Percentiles rank a stretch among this genome's conserved stretches.
These are phyloP conservation scores for Rosa chinensis DNA, from an alignment of 306 rosid species.

Conservation along the genomic window DNA sequence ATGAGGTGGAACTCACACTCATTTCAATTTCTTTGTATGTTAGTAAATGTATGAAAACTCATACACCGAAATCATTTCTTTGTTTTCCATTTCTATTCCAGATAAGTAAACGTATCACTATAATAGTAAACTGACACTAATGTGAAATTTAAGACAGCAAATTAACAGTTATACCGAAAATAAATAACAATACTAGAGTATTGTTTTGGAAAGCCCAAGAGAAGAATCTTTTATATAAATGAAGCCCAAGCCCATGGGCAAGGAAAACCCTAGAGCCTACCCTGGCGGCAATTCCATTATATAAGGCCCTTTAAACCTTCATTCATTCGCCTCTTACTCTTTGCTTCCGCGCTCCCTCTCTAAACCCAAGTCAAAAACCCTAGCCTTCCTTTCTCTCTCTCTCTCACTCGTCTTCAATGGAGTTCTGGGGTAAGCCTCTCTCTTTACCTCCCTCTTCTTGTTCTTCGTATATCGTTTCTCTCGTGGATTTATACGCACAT, in stretches of 20 bases:
- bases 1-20: too few species aligned
- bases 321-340: background rate
- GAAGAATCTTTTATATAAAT: background rate
- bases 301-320: slow-evolving; percentile 24
- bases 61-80: too few species aligned
- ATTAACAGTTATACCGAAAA: too few species aligned
- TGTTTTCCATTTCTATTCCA: too few species aligned
- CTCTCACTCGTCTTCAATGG: slow-evolving; percentile 46
- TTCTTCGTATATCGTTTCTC: background rate
- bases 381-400: slow-evolving; percentile 13
- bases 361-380: slow-evolving; percentile 28
- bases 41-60: too few species aligned
- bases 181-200: too few species aligned
- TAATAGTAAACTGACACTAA: too few species aligned
- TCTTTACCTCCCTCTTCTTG: background rate
- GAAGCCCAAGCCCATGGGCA: slow-evolving; percentile 2
- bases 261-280: slow-evolving; percentile 41
- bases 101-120: too few species aligned
- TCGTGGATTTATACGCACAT: background rate
- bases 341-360: background rate
- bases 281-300: slow-evolving; percentile 32
- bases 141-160: too few species aligned
- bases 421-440: slow-evolving; percentile 74
- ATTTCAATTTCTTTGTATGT: too few species aligned
- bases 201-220: background rate